Conservation (phyloP, 805 yeast species). For the Myxozyma mucilagina region DNA sequence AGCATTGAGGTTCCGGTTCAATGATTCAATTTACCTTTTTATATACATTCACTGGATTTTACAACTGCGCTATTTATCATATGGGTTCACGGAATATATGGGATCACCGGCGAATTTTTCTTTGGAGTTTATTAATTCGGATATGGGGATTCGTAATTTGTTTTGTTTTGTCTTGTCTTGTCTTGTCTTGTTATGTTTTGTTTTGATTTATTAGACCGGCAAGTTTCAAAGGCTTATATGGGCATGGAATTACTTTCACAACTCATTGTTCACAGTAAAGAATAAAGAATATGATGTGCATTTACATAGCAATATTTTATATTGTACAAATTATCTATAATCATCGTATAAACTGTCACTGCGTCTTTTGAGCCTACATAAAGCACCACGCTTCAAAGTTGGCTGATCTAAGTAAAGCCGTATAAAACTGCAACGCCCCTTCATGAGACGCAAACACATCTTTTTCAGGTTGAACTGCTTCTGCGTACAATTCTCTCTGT, state of each 20-base stretch:
- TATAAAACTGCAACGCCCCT: slow-evolving; percentile 19
- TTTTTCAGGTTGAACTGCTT: slow-evolving; percentile 23
- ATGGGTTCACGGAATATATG: neutral
- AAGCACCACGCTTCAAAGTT: slow-evolving; percentile 31
- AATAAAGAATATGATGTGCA: neutral
- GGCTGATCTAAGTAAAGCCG: slow-evolving; percentile 16
- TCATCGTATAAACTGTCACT: neutral
- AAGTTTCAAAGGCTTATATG: neutral
- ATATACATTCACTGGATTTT: neutral
- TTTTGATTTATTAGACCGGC: neutral
- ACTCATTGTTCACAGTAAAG: neutral
- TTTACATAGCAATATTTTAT: neutral
- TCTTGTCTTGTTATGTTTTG: neutral
- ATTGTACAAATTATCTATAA: no score
- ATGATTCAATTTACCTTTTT: neutral
- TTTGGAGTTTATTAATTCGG: slow-evolving; percentile 1
- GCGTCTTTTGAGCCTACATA: neutral
- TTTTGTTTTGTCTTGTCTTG: neutral
- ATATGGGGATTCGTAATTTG: neutral
- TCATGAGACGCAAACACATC: slow-evolving; percentile 13
- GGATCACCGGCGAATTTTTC: neutral
- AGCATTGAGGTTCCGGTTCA: neutral
- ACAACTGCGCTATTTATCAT: neutral
- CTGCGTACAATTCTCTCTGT: slow-evolving; percentile 10
- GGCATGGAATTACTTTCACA: neutral